Base-by-base conservation (phyloP, 2,329 filamentous ascomycete genomes). In the Fusarium sp. region DNA sequence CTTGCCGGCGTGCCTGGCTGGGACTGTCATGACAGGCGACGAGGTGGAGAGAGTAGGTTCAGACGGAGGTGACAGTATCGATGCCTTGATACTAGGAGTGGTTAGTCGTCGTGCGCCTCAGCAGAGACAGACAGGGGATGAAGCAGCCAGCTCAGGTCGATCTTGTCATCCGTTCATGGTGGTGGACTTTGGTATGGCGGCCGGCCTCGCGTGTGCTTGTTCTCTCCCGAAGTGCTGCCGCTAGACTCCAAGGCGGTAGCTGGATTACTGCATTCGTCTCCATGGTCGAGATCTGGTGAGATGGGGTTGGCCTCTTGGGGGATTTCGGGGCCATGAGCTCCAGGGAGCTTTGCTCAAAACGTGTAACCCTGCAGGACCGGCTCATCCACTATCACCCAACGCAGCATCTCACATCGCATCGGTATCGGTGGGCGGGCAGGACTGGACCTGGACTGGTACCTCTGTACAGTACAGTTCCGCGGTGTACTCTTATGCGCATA, bases 351-450 rank as follows among this genome's bases (percentile, higher is more conserved):
- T 77, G 72, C 76, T 75, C 40, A 52, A 75, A 70, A 67, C 64
- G 76, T 75, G 65, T 64, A 73, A 69, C 75, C 72, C 66, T 78
- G 76, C 76, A 74, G 76, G 74, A 71, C 64, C 65, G 72, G 72
- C 45, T 59, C 67, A 61, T 69, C 66, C 67, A 70, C 70, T 59
- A 76, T 74, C 58, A 64, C 76, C 72, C 68, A 74, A 77, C 67
- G 50, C 56, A 74, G 72, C 62, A 71, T 75, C 71, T 66, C 66
- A 73, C 65, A 72, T 70, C 64, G 40, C 65, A 72, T 70, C 64
- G 35, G 60, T 42, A 50, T 27, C 42, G 40, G 22, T 47, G 14
- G 42, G 22, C 42, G 50, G 64, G 71, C 52, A 68, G 37, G 57
- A 13, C 35, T 38, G 61, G 60, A 35, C 34, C 34, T n/a, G 20